Evolutionary conservation across 306 rosid genomes (phyloP), one percentile per base, ranked within the genome.

Genomic region (Pyrus communis): DNA sequence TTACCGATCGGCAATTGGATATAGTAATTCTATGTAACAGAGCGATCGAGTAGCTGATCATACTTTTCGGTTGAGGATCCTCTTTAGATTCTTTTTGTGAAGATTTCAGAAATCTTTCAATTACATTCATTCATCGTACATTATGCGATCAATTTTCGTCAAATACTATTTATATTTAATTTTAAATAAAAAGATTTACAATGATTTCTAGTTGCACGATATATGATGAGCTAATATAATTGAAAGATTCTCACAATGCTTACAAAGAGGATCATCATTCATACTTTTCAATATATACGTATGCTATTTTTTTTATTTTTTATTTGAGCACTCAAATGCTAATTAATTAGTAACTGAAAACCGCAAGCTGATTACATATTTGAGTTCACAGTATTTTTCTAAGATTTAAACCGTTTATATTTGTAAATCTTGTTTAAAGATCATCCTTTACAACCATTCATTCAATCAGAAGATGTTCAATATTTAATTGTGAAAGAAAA

Each of bases 191-290:
- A 38, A 7, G 0, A 38, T 7, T 38, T 7, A 38, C 2, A 38
- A 7, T 38, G 0, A 35, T 35, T 35, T 35, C 0, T 35, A 0
- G 6, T 7, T 9, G 10, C 9, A 38, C 1, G 42, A 38, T 7
- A 38, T 38, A 38, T 10, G 2, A 7, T 38, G 2, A 7, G 8
- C 0, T 0, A 2, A 38, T 38, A 1, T 7, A 9, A 38, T 38
- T 38, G 0, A 0, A 38, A 0, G 0, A 38, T 38, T 0, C 0
- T 0, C 0, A 1, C 0, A 5, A 38, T 38, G 10, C 9, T 35
- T 9, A 35, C 9, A 35, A 35, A 7, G 2, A 35, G 9, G 2
- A 35, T 35, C 40, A 10, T 38, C 9, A 38, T 38, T 38, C 42
- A 38, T 1, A 5, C 55, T 15, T 43, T 43, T 51, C 55, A 51